Evolutionary conservation across 345 rosid genomes (phyloP).

Genomic region (Lepidium sativum): DNA sequence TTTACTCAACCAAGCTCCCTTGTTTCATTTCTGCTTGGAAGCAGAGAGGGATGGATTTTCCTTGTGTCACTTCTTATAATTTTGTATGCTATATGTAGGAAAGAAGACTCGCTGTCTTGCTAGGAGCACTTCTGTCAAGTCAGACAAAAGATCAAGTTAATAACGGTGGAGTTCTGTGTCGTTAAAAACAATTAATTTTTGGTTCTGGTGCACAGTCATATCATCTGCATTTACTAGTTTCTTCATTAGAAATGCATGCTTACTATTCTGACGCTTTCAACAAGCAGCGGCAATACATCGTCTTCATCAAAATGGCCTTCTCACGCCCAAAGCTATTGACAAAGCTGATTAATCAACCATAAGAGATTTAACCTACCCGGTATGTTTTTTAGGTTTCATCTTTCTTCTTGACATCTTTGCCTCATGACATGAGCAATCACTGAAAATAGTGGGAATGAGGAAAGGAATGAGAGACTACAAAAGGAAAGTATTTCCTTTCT

Average conservation of each 20-base stretch:
- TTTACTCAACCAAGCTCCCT: neutral
- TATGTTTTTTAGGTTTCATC: conserved; percentile 25
- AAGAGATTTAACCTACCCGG: conserved; percentile 83
- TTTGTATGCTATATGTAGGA: conserved; percentile 30
- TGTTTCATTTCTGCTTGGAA: neutral
- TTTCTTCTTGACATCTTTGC: neutral
- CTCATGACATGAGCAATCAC: neutral
- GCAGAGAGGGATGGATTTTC: neutral
- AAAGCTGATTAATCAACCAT: conserved; percentile 70
- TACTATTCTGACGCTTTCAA: neutral
- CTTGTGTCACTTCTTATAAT: neutral
- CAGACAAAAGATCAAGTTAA: conserved; percentile 77
- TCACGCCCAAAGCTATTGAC: conserved; percentile 67
- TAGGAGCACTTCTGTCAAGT: conserved; percentile 65
- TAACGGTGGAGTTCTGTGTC: conserved; percentile 40
- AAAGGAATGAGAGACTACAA: neutral
- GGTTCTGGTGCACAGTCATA: neutral
- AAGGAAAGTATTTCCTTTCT: neutral
- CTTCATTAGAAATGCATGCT: neutral
- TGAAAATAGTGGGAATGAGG: neutral
- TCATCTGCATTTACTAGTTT: neutral
- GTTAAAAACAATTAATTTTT: neutral
- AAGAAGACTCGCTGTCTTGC: conserved; percentile 68
- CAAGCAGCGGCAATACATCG: conserved; percentile 85
- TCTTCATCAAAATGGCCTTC: conserved; percentile 59